Conservation (phyloP, 257 asterid species). For the Lycium barbarum region DNA sequence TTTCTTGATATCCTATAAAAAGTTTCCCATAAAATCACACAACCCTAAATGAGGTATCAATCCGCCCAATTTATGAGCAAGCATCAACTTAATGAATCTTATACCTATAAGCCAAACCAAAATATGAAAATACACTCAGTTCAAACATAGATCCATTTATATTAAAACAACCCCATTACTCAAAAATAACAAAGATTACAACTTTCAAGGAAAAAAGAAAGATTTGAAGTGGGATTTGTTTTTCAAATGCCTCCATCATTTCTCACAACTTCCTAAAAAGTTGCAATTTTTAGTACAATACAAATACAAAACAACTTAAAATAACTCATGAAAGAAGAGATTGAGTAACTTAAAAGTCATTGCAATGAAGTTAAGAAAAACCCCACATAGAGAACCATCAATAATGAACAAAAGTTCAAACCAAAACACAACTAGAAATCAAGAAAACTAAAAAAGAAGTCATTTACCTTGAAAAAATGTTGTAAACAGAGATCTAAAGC, state of each 20-base stretch:
- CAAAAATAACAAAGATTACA: neutral
- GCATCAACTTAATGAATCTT: neutral
- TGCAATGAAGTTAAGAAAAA: neutral
- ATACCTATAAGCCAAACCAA: neutral
- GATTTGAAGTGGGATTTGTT: neutral
- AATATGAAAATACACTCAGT: neutral
- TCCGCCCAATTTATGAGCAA: neutral
- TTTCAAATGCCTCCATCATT: neutral
- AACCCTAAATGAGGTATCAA: neutral
- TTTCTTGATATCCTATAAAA: neutral
- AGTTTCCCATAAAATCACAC: neutral
- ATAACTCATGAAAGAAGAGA: neutral
- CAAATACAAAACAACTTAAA: neutral
- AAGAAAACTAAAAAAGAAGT: conserved; percentile 11
- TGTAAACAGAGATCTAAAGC: conserved; percentile 24
- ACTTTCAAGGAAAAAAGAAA: neutral
- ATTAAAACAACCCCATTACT: neutral
- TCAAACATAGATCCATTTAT: conserved; percentile 20
- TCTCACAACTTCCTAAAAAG: neutral
- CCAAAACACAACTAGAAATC: conserved; percentile 11
- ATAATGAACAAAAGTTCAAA: neutral
- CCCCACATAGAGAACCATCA: conserved; percentile 11
- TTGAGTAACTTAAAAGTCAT: conserved; percentile 22
- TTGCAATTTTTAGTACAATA: neutral
- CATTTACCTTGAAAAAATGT: neutral